phyloP scores from a whole-genome alignment of 768 basidiomycete species.

The Hemileccinum impolitum region DNA sequence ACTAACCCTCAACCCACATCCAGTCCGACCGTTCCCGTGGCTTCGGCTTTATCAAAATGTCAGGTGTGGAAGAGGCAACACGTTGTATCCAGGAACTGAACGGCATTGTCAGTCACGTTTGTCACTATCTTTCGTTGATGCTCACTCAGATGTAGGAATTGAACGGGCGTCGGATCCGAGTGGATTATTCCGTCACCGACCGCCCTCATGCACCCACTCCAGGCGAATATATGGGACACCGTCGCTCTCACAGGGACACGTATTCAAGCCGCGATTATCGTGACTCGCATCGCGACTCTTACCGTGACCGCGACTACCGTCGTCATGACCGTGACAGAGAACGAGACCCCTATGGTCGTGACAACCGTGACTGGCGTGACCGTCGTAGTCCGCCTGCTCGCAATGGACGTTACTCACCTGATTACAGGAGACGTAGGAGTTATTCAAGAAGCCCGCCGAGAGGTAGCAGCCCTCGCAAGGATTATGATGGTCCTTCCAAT shows the following conservation, averaged over 20 bases:
- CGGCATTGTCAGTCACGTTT: slow-evolving; percentile 64
- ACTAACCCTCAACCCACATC: slow-evolving; percentile 20
- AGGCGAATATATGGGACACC: slow-evolving; percentile 96
- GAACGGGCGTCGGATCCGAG: slow-evolving; percentile 93
- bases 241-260: slow-evolving; percentile 53
- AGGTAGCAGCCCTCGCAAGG: slow-evolving; percentile 57
- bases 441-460: slow-evolving; percentile 79
- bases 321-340: slow-evolving; percentile 46
- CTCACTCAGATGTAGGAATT: slow-evolving; percentile 57
- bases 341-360: slow-evolving; percentile 65
- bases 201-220: slow-evolving; percentile 95
- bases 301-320: slow-evolving; percentile 44
- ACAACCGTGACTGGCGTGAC: slow-evolving; percentile 75
- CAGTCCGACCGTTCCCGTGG: slow-evolving; percentile 95
- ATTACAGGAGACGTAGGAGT: slow-evolving; percentile 70
- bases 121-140: not conserved
- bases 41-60: slow-evolving; percentile 97
- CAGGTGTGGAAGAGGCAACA: slow-evolving; percentile 79
- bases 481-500: slow-evolving; percentile 44
- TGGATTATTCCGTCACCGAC: slow-evolving; percentile 94
- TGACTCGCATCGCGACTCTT: slow-evolving; percentile 42
- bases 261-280: slow-evolving; percentile 44
- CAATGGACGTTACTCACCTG: slow-evolving; percentile 71
- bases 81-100: slow-evolving; percentile 89
- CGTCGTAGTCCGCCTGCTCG: slow-evolving; percentile 72